Percentiles rank a stretch among this genome's conserved stretches.
Conservation (phyloP, 1,284 basidiomycete genomes). For the Schizophyllum commune region DNA sequence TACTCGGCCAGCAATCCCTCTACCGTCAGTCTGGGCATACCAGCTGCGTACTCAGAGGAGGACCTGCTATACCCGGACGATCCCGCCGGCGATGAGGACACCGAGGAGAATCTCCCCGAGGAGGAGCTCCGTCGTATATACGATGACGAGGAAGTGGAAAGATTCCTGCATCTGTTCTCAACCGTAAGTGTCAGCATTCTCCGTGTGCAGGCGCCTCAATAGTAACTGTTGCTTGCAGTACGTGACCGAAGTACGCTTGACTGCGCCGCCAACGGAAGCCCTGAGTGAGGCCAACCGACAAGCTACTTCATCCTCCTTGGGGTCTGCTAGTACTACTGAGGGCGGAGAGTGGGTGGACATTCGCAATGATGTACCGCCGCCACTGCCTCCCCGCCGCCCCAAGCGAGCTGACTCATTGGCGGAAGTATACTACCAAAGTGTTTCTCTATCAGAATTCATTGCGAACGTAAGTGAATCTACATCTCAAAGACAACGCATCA, state of each 20-base stretch:
- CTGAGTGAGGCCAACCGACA: too few species aligned
- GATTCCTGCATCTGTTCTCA: conserved; percentile 50
- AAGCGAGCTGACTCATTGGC: too few species aligned
- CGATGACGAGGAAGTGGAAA: conserved; percentile 55
- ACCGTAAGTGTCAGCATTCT: conserved; percentile 29
- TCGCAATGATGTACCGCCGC: too few species aligned
- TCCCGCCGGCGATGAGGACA: conserved; percentile 5
- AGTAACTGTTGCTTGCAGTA: conserved; percentile 29
- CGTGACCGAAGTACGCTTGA: conserved; percentile 43
- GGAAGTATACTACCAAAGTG: too few species aligned
- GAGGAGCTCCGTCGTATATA: conserved; percentile 45
- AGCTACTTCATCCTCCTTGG: too few species aligned
- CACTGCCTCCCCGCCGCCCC: too few species aligned
- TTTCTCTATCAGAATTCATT: too few species aligned
- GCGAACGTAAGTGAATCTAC: too few species aligned
- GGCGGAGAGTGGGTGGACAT: too few species aligned
- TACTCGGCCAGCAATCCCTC: background rate
- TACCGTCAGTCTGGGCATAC: background rate
- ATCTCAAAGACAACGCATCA: too few species aligned
- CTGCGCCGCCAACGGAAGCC: background rate
- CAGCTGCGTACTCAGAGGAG: background rate
- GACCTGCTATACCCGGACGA: background rate
- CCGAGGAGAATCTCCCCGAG: conserved; percentile 22
- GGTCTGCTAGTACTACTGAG: too few species aligned
- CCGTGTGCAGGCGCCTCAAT: conserved; percentile 1